phyloP scores from a whole-genome alignment of 2,329 filamentous ascomycete genomes.

The Trichoderma simmonsii region DNA sequence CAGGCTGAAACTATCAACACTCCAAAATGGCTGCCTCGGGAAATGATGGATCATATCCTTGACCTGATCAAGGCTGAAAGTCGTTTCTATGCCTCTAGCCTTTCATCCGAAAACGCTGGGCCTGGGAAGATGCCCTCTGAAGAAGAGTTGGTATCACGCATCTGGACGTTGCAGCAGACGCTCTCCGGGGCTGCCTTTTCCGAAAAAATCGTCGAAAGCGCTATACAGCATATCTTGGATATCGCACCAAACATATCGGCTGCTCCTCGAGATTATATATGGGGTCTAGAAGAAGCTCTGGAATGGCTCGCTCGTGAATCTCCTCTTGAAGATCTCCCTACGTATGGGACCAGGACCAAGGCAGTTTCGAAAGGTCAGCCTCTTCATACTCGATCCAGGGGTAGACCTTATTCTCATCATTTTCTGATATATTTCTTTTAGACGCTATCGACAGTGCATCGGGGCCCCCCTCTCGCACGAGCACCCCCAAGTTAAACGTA shows the following conservation, averaged over 20 bases:
- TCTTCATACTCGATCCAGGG: background rate
- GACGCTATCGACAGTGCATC: slow-evolving; percentile 52
- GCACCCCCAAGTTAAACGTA: slow-evolving; percentile 43
- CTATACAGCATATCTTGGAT: slow-evolving; percentile 63
- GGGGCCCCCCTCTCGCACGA: slow-evolving; percentile 44
- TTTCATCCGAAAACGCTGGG: slow-evolving; percentile 43
- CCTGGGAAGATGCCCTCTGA: slow-evolving; percentile 59
- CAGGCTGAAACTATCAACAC: slow-evolving; percentile 73
- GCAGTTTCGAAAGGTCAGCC: slow-evolving; percentile 36
- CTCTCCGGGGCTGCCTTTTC: slow-evolving; percentile 68
- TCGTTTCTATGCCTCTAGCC: slow-evolving; percentile 52
- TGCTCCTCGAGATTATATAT: slow-evolving; percentile 63
- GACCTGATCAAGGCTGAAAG: slow-evolving; percentile 67
- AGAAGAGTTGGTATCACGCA: slow-evolving; percentile 72
- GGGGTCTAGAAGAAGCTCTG: slow-evolving; percentile 83
- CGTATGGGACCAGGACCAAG: slow-evolving; percentile 56
- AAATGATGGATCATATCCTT: slow-evolving; percentile 74
- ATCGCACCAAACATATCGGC: slow-evolving; percentile 61
- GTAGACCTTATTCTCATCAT: background rate
- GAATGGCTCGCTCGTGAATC: slow-evolving; percentile 88
- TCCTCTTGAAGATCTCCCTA: slow-evolving; percentile 63
- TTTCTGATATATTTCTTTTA: slow-evolving; percentile 25
- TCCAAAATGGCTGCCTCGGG: slow-evolving; percentile 74
- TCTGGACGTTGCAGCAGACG: slow-evolving; percentile 81
- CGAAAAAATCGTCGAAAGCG: slow-evolving; percentile 58